Base-by-base conservation (phyloP, 2,329 filamentous ascomycete species). In the Calonectria ilicicola region DNA sequence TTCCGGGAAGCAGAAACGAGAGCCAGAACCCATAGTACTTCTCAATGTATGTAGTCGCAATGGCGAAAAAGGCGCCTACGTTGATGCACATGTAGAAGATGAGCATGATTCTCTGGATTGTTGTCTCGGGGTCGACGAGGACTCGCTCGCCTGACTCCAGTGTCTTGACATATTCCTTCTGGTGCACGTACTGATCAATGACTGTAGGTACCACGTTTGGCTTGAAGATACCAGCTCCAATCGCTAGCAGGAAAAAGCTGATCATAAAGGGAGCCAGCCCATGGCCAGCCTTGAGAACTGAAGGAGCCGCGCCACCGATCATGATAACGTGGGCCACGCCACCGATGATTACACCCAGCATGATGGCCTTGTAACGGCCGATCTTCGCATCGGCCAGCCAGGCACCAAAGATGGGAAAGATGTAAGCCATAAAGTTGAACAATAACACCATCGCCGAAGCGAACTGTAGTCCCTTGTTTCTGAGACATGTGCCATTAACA, bases 211-310 rank as follows among this genome's bases (percentile, higher is more conserved):
- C 91, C 44, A 95, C 91, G 75, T 94, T 95, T 46, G 92, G 85
- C 85, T 95, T 95, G 87, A 95, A 94, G 83, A 87, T 86, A 73
- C 84, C 93, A 9, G 93, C 93, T 62, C 93, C 93, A 14, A 95
- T 79, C 6, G 86, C 82, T 7, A 88, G 81, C 26, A 87, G 83
- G 76, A 88, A 89, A 66, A 89, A 83, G 5, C 92, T 92, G 79
- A 95, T 89, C 77, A 94, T 90, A 68, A 87, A 86, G 27, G 90
- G 90, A 1, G 87, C 85, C 73, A 89, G 86, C 63, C 87, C 85
- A 9, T 84, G 83, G 46, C 86, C 87, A 44, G 83, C 84, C 23
- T 82, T 84, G 26, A 89, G 81, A 3, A 89, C 84, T 10, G 80
- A 73, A 71, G 84, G 86, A 27, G 86, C 82, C 44, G 87, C 91